A percentile compares a stretch with the other conserved stretches of the same genome.
phyloP scores from a whole-genome alignment of 495 filamentous ascomycete genomes.

The Trichoderma reesei region DNA sequence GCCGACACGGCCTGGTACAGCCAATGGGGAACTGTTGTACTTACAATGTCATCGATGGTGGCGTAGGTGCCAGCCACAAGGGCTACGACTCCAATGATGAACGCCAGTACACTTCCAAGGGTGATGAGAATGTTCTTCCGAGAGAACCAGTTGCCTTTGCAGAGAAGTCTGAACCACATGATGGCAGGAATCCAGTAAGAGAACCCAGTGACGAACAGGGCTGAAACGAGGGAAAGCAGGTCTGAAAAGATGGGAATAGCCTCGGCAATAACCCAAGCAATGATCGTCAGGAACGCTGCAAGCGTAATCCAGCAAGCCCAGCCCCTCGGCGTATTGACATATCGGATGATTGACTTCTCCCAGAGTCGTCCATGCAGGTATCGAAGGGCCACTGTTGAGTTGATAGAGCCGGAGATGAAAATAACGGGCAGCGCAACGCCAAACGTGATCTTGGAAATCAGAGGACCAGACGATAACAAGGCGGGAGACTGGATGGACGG shows the following conservation, averaged over 20 bases:
- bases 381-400: conserved; percentile 39
- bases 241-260: conserved; percentile 52
- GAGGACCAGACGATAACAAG: conserved; percentile 50
- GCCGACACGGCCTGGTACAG: not conserved
- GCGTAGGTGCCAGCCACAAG: conserved; percentile 51
- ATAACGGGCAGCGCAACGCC: conserved; percentile 60
- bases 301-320: conserved; percentile 30
- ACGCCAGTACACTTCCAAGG: conserved; percentile 38
- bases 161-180: conserved; percentile 46
- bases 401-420: conserved; percentile 52
- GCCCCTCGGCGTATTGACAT: conserved; percentile 30
- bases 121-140: conserved; percentile 36
- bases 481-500: conserved; percentile 55
- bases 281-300: conserved; percentile 35
- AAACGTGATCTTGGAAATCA: conserved; percentile 54
- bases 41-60: conserved; percentile 45
- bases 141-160: conserved; percentile 31
- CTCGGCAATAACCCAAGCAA: conserved; percentile 50
- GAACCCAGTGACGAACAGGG: conserved; percentile 43
- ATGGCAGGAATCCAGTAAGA: conserved; percentile 42
- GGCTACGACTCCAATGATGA: conserved; percentile 45
- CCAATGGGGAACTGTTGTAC: conserved; percentile 26
- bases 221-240: conserved; percentile 34
- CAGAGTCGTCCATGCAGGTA: conserved; percentile 48
- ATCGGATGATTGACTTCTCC: conserved; percentile 17